phyloP scores from a whole-genome alignment of 2,329 filamentous ascomycete genomes.

The Trichophyton verrucosum region DNA sequence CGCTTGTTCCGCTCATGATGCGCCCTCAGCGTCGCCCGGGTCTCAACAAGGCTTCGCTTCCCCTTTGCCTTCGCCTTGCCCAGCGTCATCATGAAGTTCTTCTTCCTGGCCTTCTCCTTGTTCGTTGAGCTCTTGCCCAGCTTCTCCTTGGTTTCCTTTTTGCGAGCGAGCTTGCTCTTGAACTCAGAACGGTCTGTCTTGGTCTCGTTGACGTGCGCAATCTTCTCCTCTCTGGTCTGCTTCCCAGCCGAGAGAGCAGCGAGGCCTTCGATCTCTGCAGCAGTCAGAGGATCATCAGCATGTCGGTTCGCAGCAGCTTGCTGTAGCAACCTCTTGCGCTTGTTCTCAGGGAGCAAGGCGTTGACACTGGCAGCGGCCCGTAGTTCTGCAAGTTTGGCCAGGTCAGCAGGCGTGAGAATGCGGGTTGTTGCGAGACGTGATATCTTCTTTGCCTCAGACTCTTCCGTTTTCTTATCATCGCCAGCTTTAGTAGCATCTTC shows the following conservation, averaged over 20 bases:
- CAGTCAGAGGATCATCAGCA: slow-evolving; percentile 77
- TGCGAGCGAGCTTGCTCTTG: slow-evolving; percentile 70
- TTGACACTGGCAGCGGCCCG: slow-evolving; percentile 61
- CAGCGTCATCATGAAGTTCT: slow-evolving; percentile 98
- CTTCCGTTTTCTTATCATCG: slow-evolving; percentile 25
- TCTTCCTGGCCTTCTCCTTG: slow-evolving; percentile 88
- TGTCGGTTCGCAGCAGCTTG: slow-evolving; percentile 46
- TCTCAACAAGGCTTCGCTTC: slow-evolving; percentile 84
- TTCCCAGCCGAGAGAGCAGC: slow-evolving; percentile 60
- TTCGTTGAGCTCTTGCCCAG: slow-evolving; percentile 96
- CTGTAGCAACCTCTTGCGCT: slow-evolving; percentile 30
- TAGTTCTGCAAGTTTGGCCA: slow-evolving; percentile 87
- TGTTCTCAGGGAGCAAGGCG: slow-evolving; percentile 41
- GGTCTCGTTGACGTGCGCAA: slow-evolving; percentile 70
- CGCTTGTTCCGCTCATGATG: slow-evolving; percentile 75
- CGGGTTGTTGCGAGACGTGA: slow-evolving; percentile 79
- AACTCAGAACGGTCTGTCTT: slow-evolving; percentile 67
- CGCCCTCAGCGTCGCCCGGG: slow-evolving; percentile 63
- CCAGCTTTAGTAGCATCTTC: slow-evolving; percentile 18
- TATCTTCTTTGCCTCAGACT: slow-evolving; percentile 20
- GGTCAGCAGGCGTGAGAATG: slow-evolving; percentile 87
- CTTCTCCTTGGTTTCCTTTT: slow-evolving; percentile 73
- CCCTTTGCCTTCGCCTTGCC: slow-evolving; percentile 93
- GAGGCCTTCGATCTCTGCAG: slow-evolving; percentile 80
- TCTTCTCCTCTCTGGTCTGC: slow-evolving; percentile 76